Conservation (phyloP, 352 stramenopile species). For the Phytophthora pistaciae region DNA sequence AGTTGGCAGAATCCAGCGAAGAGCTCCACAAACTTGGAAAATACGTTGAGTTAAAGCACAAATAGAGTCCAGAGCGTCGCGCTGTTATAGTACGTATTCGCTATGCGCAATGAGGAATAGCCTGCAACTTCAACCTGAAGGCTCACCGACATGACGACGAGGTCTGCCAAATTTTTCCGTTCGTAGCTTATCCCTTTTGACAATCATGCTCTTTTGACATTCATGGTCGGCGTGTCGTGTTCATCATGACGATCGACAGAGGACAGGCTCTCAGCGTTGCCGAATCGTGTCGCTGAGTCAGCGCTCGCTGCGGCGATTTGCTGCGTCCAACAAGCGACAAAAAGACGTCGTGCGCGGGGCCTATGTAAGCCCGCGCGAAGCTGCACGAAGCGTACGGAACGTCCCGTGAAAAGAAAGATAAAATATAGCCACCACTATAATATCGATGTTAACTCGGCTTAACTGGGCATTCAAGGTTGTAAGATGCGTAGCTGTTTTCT, state of each 20-base stretch:
- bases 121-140: constrained; percentile 26
- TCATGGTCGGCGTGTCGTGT: neutral
- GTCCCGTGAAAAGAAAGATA: neutral
- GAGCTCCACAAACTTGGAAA: constrained; percentile 4
- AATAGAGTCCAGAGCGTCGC: constrained; percentile 31
- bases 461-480: too few relatives aligned
- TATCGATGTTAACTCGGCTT: too few relatives aligned
- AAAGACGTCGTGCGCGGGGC: neutral
- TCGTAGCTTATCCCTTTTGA: neutral
- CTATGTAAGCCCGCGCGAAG: neutral
- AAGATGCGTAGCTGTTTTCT: too few relatives aligned
- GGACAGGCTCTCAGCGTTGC: neutral
- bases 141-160: neutral
- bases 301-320: neutral
- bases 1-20: constrained; percentile 24
- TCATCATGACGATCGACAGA: neutral
- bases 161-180: neutral
- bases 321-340: neutral
- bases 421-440: too few relatives aligned
- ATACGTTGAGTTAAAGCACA: constrained; percentile 26
- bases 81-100: constrained; percentile 4
- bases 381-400: neutral
- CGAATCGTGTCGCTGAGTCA: neutral
- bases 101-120: constrained; percentile 5
- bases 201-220: neutral